These are phyloP conservation scores for Verticillium nubilum DNA, from an alignment of 2,329 filamentous ascomycete species.

Conservation along the genomic window DNA sequence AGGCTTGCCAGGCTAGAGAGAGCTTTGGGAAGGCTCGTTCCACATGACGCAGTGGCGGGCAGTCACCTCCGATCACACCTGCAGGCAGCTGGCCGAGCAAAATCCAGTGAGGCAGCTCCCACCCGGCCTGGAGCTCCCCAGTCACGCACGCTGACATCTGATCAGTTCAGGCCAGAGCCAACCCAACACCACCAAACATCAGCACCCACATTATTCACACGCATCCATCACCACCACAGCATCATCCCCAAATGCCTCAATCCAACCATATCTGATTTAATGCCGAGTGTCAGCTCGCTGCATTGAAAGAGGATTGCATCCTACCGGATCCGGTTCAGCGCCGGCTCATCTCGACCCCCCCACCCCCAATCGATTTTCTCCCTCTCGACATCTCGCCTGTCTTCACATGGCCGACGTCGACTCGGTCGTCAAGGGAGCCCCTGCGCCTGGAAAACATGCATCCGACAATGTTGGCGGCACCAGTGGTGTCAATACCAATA, in stretches of 20 bases:
- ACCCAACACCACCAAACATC: background rate
- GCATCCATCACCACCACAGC: background rate
- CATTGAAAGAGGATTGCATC: background rate
- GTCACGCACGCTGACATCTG: background rate
- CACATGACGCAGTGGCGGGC: background rate
- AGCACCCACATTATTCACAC: background rate
- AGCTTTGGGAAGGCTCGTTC: background rate
- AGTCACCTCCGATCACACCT: background rate
- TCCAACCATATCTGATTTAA: background rate
- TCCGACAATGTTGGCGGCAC: slow-evolving; percentile 21
- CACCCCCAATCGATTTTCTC: background rate
- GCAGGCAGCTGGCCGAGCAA: background rate
- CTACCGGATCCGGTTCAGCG: background rate
- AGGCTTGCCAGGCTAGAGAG: background rate
- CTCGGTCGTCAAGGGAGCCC: slow-evolving; percentile 87
- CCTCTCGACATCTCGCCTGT: background rate
- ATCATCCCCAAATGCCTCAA: background rate
- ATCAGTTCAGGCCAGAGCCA: background rate
- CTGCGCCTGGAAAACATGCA: slow-evolving; percentile 53
- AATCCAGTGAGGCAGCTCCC: background rate
- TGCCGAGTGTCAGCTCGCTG: background rate
- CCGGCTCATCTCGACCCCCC: background rate
- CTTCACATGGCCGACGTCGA: slow-evolving; percentile 61
- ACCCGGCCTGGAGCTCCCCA: background rate
- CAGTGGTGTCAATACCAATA: slow-evolving; percentile 35